Evolutionary conservation across 106 monocot species (phyloP).

Genomic region (Xerophyta viscosa): DNA sequence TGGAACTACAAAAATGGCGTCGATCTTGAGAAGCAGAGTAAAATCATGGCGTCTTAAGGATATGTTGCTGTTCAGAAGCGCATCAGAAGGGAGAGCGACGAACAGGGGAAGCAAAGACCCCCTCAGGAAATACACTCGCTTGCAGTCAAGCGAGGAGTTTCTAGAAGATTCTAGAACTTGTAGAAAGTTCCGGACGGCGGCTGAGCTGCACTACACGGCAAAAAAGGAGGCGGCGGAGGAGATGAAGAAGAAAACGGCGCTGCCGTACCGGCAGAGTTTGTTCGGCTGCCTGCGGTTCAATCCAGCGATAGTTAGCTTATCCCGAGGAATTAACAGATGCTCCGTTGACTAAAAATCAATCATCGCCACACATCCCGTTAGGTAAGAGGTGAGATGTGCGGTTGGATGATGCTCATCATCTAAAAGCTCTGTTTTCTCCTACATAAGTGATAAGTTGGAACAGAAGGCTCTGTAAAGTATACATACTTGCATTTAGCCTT

Average conservation of each 20-base stretch:
- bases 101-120: slow-evolving; percentile 30
- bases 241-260: not conserved
- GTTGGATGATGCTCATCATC: too few species aligned
- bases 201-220: not conserved
- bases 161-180: not conserved
- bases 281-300: not conserved
- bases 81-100: slow-evolving; percentile 42
- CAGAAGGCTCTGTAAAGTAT: too few species aligned
- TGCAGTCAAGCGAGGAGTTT: too few species aligned
- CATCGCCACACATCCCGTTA: too few species aligned
- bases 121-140: slow-evolving; percentile 26
- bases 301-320: not conserved
- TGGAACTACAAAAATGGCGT: not conserved
- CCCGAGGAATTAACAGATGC: not conserved
- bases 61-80: slow-evolving; percentile 60
- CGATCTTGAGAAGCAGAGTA: slow-evolving; percentile 1
- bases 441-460: too few species aligned
- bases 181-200: not conserved
- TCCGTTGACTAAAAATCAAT: too few species aligned
- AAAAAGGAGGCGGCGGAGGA: not conserved
- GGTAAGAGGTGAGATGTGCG: too few species aligned
- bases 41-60: slow-evolving; percentile 51
- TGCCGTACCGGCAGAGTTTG: not conserved
- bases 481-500: too few species aligned
- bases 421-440: too few species aligned